Evolutionary conservation across 2,329 filamentous ascomycete genomes (phyloP).

Genomic region (Blastomyces parvus): DNA sequence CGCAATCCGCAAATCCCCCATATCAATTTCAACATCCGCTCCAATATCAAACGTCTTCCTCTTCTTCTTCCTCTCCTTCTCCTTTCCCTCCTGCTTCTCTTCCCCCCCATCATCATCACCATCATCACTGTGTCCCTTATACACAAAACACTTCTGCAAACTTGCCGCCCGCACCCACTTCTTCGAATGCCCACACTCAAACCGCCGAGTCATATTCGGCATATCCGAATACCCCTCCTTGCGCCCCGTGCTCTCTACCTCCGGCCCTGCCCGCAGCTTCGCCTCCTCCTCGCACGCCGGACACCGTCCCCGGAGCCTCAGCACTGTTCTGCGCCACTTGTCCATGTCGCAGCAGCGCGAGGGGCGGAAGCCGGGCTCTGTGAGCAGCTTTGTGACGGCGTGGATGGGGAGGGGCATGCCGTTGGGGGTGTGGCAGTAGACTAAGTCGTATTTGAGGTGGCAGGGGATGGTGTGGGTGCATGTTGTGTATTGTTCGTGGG

Average conservation of each 20-base stretch:
- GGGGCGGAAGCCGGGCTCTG: slow-evolving; percentile 3
- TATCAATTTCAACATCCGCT: not conserved
- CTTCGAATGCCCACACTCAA: not conserved
- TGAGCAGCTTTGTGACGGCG: not conserved
- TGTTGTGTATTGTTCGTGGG: slow-evolving; percentile 10
- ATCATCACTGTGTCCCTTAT: not conserved
- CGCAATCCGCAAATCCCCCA: not conserved
- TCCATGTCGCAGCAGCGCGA: slow-evolving; percentile 13
- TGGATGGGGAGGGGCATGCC: slow-evolving; percentile 13
- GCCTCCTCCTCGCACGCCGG: slow-evolving; percentile 9
- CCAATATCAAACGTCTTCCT: not conserved
- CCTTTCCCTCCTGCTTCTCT: too few relatives aligned
- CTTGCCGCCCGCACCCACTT: not conserved
- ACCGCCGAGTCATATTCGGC: not conserved
- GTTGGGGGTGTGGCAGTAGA: slow-evolving; percentile 15
- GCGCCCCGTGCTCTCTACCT: not conserved
- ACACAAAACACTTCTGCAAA: not conserved
- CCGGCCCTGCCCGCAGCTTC: not conserved
- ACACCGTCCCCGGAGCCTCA: slow-evolving; percentile 7
- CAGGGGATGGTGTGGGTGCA: slow-evolving; percentile 13
- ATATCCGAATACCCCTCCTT: not conserved
- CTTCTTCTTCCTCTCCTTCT: not conserved
- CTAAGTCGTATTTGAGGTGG: slow-evolving; percentile 13
- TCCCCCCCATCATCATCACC: not conserved
- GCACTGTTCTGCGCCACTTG: slow-evolving; percentile 7